Evolutionary conservation across 345 rosid genomes (phyloP).

Genomic region (Salix brachista): DNA sequence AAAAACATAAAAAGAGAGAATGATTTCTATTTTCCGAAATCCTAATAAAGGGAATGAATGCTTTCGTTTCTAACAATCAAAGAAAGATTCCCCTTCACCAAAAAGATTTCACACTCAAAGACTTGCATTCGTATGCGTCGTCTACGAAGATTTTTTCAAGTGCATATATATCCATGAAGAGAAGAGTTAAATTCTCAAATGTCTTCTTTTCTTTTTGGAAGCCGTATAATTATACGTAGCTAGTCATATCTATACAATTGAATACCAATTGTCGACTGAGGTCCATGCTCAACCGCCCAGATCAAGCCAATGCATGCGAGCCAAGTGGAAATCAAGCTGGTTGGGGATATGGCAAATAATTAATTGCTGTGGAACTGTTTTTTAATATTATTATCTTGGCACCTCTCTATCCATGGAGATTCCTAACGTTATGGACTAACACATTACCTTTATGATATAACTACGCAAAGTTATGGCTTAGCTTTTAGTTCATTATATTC

Average conservation of each 20-base stretch:
- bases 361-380: neutral
- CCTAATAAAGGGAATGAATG: constrained; percentile 51
- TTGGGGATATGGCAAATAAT: neutral
- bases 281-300: neutral
- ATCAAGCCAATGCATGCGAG: constrained; percentile 11
- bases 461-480: constrained; percentile 52
- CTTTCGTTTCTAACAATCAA: constrained; percentile 83
- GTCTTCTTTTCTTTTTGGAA: neutral
- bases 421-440: constrained; percentile 17
- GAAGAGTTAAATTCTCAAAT: neutral
- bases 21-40: constrained; percentile 20
- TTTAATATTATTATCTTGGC: no score
- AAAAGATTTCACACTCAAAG: neutral
- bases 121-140: neutral
- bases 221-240: neutral
- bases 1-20: constrained; percentile 2
- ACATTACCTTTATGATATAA: constrained; percentile 20
- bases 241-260: neutral
- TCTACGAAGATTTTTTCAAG: neutral
- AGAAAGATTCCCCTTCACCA: constrained; percentile 36
- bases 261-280: neutral
- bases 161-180: neutral
- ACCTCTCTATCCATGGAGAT: constrained; percentile 15
- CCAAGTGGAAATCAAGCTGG: neutral
- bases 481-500: constrained; percentile 46